Conservation (phyloP, 768 basidiomycete genomes). For the Leccinum variicolor region DNA sequence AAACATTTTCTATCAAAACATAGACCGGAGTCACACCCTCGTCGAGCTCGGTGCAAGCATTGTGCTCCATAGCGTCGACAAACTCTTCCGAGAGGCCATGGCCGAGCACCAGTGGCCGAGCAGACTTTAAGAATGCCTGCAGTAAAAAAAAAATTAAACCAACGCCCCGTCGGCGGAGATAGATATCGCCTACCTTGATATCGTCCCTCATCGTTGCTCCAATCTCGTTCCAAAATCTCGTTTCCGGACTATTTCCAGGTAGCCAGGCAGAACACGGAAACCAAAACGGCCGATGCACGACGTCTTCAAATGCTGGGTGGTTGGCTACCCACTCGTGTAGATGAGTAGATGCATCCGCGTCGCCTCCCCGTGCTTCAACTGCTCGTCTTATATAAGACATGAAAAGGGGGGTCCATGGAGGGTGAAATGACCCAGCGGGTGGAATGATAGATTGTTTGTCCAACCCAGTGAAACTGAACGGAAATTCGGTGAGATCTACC, state of each 20-base stretch:
- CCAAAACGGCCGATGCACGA: conserved; percentile 58
- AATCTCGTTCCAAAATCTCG: conserved; percentile 38
- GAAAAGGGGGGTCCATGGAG: conserved; percentile 64
- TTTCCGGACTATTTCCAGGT: conserved; percentile 17
- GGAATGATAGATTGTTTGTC: conserved; percentile 44
- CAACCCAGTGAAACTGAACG: conserved; percentile 59
- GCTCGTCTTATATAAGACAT: conserved; percentile 54
- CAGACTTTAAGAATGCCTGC: conserved; percentile 64
- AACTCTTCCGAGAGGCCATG: conserved; percentile 53
- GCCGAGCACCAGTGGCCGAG: conserved; percentile 64
- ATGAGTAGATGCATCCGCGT: conserved; percentile 58
- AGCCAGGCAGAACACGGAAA: conserved; percentile 57
- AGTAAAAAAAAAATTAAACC: neutral
- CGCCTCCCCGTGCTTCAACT: conserved; percentile 54
- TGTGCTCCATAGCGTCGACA: conserved; percentile 51
- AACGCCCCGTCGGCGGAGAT: neutral
- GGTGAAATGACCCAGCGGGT: conserved; percentile 39
- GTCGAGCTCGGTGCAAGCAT: conserved; percentile 50
- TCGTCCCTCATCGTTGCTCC: conserved; percentile 55
- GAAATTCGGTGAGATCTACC: conserved; percentile 64
- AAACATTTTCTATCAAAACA: conserved; percentile 57
- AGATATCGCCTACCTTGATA: conserved; percentile 40
- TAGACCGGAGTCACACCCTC: conserved; percentile 46
- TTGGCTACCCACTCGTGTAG: conserved; percentile 51
- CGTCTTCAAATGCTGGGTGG: conserved; percentile 57